Conservation (phyloP, 2,329 filamentous ascomycete species). For the Penicillium sp. region DNA sequence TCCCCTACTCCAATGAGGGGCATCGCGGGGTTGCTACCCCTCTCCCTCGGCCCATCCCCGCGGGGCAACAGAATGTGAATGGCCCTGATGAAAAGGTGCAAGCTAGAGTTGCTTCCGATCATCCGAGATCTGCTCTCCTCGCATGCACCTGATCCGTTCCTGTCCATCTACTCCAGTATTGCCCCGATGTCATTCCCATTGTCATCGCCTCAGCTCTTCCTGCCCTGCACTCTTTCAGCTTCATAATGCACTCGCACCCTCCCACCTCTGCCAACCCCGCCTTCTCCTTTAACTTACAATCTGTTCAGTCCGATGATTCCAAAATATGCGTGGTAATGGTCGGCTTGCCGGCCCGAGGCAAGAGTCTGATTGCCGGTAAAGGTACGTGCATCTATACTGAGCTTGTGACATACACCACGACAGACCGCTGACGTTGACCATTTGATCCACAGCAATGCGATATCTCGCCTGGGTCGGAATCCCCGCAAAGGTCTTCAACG, state of each 20-base stretch:
- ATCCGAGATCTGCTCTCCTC: background rate
- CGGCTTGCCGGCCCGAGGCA: conserved; percentile 89
- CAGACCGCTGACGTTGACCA: background rate
- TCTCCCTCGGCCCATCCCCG: conserved; percentile 6
- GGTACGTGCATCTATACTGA: conserved; percentile 61
- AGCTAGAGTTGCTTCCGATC: background rate
- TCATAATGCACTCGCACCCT: background rate
- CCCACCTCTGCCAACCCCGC: background rate
- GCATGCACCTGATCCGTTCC: background rate
- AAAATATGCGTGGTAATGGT: conserved; percentile 99
- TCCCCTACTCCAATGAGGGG: background rate
- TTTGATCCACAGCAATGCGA: conserved; percentile 67
- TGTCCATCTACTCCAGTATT: too few species aligned
- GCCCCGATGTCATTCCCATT: background rate
- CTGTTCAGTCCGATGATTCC: conserved; percentile 89
- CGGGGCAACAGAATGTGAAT: background rate
- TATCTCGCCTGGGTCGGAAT: conserved; percentile 98
- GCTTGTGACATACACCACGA: too few species aligned
- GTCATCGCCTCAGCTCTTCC: too few species aligned
- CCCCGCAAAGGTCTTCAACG: conserved; percentile 92
- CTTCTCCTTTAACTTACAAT: conserved; percentile 33
- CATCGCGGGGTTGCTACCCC: conserved; percentile 12
- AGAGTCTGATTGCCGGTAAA: conserved; percentile 97
- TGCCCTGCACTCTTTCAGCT: background rate
- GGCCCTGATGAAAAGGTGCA: background rate